phyloP scores from a whole-genome alignment of 2,329 filamentous ascomycete species.

The Phialocephala sp. region DNA sequence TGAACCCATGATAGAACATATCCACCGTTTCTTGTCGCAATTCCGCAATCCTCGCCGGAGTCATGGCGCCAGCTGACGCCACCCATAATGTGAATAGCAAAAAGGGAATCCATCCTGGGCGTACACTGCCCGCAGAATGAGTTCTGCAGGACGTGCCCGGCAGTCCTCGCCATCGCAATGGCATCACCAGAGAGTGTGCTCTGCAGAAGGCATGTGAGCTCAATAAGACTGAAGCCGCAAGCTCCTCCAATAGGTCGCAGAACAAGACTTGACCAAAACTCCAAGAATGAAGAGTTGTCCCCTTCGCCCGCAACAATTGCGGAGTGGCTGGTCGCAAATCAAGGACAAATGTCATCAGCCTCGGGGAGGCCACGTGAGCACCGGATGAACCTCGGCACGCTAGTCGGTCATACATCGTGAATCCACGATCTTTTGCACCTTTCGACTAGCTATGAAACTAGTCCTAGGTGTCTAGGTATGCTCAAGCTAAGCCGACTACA shows the following conservation, averaged over 20 bases:
- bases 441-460: no score
- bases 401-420: background rate
- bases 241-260: background rate
- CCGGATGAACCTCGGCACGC: background rate
- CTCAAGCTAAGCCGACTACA: no score
- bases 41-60: constrained; percentile 57
- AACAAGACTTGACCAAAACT: background rate
- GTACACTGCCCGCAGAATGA: constrained; percentile 26
- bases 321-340: constrained; percentile 1
- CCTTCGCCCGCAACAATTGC: background rate
- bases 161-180: constrained; percentile 42
- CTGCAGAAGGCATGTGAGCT: constrained; percentile 44
- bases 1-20: constrained; percentile 96
- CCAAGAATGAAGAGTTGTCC: constrained; percentile 8
- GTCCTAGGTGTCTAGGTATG: no score
- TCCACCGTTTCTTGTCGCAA: constrained; percentile 67
- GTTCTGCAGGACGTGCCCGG: constrained; percentile 35
- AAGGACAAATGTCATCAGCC: constrained; percentile 10
- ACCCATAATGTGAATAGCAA: constrained; percentile 37
- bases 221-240: constrained; percentile 13
- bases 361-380: background rate
- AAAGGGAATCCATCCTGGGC: constrained; percentile 37
- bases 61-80: constrained; percentile 51
- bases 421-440: no score
- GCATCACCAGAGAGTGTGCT: constrained; percentile 43